Percentiles rank a stretch among this genome's conserved stretches.
Conservation (phyloP, 139 green algal species). For the Haematococcus lacustris region DNA sequence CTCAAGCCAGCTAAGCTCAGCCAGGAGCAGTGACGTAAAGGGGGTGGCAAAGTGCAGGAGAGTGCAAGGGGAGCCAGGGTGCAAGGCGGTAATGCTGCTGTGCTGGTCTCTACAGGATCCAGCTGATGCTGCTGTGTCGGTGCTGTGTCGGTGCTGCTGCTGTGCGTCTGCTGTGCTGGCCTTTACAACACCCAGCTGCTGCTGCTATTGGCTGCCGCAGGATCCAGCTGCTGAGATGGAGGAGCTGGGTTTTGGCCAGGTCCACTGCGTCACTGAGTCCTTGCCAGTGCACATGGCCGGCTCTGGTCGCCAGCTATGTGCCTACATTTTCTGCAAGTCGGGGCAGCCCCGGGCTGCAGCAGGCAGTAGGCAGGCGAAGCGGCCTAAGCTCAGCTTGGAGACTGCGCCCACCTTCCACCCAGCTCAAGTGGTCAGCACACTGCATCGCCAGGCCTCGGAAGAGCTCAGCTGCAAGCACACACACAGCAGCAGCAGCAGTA, state of each 20-base stretch:
- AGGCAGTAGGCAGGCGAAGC: no score
- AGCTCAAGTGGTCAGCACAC: no score
- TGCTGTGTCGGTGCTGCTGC: background rate
- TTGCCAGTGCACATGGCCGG: slow-evolving; percentile 13
- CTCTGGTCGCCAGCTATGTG: slow-evolving; percentile 2
- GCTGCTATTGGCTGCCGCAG: background rate
- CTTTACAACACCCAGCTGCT: slow-evolving; percentile 5
- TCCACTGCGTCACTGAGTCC: background rate
- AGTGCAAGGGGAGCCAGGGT: background rate
- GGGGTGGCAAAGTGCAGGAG: background rate
- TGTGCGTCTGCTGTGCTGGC: background rate
- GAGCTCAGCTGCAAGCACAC: no score
- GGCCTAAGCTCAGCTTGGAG: no score
- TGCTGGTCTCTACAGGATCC: background rate
- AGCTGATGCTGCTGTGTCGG: background rate
- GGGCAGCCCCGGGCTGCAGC: background rate
- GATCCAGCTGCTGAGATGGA: slow-evolving; percentile 16
- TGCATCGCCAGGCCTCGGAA: no score
- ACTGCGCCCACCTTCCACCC: no score
- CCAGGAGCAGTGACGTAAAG: background rate
- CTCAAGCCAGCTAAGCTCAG: background rate
- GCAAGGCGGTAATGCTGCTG: background rate
- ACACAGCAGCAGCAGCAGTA: no score
- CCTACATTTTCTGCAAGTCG: slow-evolving; percentile 10
- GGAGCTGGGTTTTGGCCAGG: slow-evolving; percentile 16